phyloP scores from a whole-genome alignment of 352 stramenopile genomes.

The Globisporangium nodosum region DNA sequence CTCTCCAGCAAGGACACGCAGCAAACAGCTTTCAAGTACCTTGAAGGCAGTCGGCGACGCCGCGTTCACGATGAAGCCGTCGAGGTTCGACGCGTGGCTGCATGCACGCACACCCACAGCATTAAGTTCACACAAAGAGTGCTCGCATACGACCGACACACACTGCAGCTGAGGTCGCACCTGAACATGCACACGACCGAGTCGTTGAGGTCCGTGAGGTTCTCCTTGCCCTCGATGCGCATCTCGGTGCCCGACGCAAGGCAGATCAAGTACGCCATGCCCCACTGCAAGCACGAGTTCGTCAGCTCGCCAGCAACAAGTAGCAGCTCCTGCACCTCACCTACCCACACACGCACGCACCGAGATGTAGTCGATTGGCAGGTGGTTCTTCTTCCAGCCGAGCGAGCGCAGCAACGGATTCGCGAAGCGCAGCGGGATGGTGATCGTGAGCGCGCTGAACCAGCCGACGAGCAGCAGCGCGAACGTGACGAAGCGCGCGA shows the following conservation, averaged over 20 bases:
- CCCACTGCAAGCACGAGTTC: conserved; percentile 3
- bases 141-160: not conserved
- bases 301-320: not conserved
- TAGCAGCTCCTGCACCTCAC: not conserved
- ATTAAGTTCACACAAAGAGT: not conserved
- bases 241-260: conserved; percentile 45
- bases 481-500: conserved; percentile 62
- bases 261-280: conserved; percentile 34
- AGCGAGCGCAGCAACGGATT: conserved; percentile 40
- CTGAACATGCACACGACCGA: conserved; percentile 83
- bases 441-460: conserved; percentile 60
- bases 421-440: conserved; percentile 64
- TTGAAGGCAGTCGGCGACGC: conserved; percentile 68
- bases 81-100: conserved; percentile 78
- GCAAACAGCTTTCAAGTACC: conserved; percentile 14
- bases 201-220: conserved; percentile 48
- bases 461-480: conserved; percentile 64
- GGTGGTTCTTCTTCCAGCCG: conserved; percentile 71
- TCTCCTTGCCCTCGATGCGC: conserved; percentile 40
- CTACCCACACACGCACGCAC: conserved; percentile 13
- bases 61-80: conserved; percentile 79
- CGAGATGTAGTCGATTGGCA: conserved; percentile 72
- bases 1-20: not conserved
- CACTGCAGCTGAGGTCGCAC: conserved; percentile 16
- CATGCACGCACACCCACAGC: not conserved